These are phyloP conservation scores for Marasmius oreades DNA, from an alignment of 1,284 basidiomycete genomes.

Conservation along the genomic window DNA sequence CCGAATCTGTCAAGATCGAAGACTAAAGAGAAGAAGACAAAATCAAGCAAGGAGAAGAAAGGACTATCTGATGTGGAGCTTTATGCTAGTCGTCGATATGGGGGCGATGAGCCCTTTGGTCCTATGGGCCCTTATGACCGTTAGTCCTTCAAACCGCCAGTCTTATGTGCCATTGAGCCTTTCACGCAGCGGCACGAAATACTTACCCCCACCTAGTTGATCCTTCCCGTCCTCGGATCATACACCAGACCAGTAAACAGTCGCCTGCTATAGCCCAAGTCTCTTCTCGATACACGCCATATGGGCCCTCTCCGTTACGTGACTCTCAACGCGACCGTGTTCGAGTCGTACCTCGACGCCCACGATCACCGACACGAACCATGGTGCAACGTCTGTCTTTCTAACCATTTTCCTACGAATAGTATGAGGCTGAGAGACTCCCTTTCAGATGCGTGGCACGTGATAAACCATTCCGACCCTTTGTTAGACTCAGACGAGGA, in stretches of 20 bases:
- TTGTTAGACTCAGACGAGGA: slow-evolving; percentile 56
- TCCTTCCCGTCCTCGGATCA: neutral
- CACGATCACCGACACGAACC: slow-evolving; percentile 25
- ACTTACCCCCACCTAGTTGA: neutral
- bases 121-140: neutral
- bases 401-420: slow-evolving; percentile 6
- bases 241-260: neutral
- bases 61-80: neutral
- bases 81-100: neutral
- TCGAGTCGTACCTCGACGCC: neutral
- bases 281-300: slow-evolving; percentile 11
- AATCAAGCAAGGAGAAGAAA: slow-evolving; percentile 4
- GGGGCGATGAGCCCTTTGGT: neutral
- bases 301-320: slow-evolving; percentile 1
- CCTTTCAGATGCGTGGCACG: slow-evolving; percentile 53
- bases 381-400: slow-evolving; percentile 50
- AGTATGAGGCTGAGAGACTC: slow-evolving; percentile 2
- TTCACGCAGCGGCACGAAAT: neutral
- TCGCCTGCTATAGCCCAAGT: neutral
- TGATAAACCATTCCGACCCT: slow-evolving; percentile 48
- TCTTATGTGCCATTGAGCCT: neutral
- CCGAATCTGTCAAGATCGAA: neutral
- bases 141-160: neutral
- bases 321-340: neutral
- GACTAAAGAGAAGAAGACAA: slow-evolving; percentile 2